Percentiles rank a stretch among this genome's conserved stretches.
Conservation (phyloP, 164 flowering plant species). For the Vitis rupestris region DNA sequence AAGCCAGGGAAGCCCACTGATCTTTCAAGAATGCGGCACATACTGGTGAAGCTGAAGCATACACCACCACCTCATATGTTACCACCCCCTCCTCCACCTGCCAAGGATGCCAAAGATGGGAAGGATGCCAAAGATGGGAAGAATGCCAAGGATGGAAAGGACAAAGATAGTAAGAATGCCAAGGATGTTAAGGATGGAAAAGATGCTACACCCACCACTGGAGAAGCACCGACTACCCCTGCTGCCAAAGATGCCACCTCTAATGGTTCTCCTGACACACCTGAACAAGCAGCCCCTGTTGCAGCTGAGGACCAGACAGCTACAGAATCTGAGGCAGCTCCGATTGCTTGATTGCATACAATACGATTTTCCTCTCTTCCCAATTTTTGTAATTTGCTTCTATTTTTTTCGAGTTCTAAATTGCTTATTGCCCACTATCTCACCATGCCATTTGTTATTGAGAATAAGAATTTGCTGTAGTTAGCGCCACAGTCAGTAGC, state of each 20-base stretch:
- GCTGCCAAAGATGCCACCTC: slow-evolving; percentile 31
- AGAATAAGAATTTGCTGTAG: slow-evolving; percentile 25
- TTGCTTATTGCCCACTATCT: slow-evolving; percentile 9
- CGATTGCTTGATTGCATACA: slow-evolving; percentile 25
- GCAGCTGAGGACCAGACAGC: slow-evolving; percentile 33
- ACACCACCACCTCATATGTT: slow-evolving; percentile 90
- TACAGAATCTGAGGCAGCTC: slow-evolving; percentile 32
- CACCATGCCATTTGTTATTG: slow-evolving; percentile 17
- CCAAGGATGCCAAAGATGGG: slow-evolving; percentile 51
- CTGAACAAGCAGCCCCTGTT: slow-evolving; percentile 34
- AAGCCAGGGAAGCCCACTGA: slow-evolving; percentile 97
- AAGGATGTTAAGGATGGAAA: slow-evolving; percentile 22
- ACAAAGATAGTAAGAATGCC: slow-evolving; percentile 14
- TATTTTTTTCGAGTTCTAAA: neutral
- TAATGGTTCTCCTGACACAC: slow-evolving; percentile 28
- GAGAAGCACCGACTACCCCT: slow-evolving; percentile 9
- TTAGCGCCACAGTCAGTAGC: slow-evolving; percentile 3
- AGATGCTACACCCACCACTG: slow-evolving; percentile 25
- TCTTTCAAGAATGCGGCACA: slow-evolving; percentile 82
- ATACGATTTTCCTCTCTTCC: neutral
- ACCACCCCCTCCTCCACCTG: slow-evolving; percentile 71
- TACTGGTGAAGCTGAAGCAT: slow-evolving; percentile 84
- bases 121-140: slow-evolving; percentile 32
- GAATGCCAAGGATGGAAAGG: slow-evolving; percentile 19
- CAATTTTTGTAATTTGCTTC: slow-evolving; percentile 1